phyloP scores from a whole-genome alignment of 2,329 filamentous ascomycete species.

The Diaporthe sp. region DNA sequence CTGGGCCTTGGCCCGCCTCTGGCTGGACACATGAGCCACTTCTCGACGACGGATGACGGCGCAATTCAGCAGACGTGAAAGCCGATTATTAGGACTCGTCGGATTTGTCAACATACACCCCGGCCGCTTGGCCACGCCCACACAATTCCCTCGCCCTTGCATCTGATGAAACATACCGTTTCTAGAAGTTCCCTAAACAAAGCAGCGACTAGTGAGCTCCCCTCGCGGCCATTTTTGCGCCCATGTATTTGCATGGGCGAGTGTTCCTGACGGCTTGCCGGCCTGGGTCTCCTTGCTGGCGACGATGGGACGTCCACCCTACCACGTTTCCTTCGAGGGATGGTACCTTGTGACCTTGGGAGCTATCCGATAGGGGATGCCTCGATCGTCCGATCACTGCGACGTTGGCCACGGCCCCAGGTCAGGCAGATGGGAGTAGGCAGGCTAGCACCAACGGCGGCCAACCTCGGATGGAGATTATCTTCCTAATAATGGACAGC shows the following conservation, averaged over 20 bases:
- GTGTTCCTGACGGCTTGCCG: neutral
- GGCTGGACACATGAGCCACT: neutral
- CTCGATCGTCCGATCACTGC: conserved; percentile 32
- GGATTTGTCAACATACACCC: conserved; percentile 7
- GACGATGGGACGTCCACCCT: neutral
- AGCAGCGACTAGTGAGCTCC: neutral
- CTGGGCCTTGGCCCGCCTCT: conserved; percentile 17
- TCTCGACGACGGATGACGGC: neutral
- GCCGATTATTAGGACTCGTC: neutral
- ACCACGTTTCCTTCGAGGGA: conserved; percentile 11
- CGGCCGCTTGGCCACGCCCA: neutral
- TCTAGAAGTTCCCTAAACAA: conserved; percentile 8
- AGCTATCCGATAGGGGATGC: neutral
- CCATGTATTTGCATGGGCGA: conserved; percentile 4
- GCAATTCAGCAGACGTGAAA: neutral
- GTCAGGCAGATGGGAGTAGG: neutral
- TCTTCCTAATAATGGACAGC: conserved; percentile 1
- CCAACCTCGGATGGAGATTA: conserved; percentile 25
- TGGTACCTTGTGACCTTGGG: conserved; percentile 29
- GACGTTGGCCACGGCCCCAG: conserved; percentile 20
- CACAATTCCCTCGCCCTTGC: neutral
- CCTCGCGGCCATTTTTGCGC: neutral
- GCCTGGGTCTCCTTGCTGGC: conserved; percentile 14
- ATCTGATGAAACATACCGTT: conserved; percentile 17
- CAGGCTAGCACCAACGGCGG: conserved; percentile 33